Conservation (phyloP, 2,329 filamentous ascomycete species). For the Atkinsonella texensis region DNA sequence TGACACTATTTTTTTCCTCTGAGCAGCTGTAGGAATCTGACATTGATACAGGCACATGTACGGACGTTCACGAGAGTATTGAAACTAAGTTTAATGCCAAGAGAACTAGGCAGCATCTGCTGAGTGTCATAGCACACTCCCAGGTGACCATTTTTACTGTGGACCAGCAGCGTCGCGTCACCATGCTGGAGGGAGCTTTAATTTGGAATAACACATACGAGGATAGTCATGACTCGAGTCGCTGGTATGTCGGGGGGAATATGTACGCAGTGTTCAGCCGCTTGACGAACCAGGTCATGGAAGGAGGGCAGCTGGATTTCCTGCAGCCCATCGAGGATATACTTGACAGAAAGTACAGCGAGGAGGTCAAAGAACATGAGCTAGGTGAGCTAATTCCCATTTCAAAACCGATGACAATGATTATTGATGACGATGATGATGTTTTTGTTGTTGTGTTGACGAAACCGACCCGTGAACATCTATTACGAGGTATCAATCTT, state of each 20-base stretch:
- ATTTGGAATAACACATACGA: constrained; percentile 38
- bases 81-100: constrained; percentile 54
- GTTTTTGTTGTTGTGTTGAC: background rate
- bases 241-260: constrained; percentile 46
- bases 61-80: constrained; percentile 66
- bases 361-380: constrained; percentile 53
- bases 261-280: constrained; percentile 53
- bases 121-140: constrained; percentile 62
- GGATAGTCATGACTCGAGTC: constrained; percentile 25
- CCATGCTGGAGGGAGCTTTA: constrained; percentile 57
- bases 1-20: background rate
- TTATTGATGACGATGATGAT: too few species aligned
- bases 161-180: constrained; percentile 47
- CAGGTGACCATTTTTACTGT: constrained; percentile 67
- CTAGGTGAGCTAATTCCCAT: constrained; percentile 26
- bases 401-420: background rate
- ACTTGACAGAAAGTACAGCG: constrained; percentile 44
- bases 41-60: constrained; percentile 45
- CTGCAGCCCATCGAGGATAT: constrained; percentile 51
- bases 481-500: too few species aligned
- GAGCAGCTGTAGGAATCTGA: background rate
- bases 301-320: constrained; percentile 35
- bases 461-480: too few species aligned
- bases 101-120: constrained; percentile 55
- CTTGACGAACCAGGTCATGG: constrained; percentile 29